Evolutionary conservation across 345 rosid genomes (phyloP), one percentile per base, ranked within the genome.

Genomic region (Balakata baccata): DNA sequence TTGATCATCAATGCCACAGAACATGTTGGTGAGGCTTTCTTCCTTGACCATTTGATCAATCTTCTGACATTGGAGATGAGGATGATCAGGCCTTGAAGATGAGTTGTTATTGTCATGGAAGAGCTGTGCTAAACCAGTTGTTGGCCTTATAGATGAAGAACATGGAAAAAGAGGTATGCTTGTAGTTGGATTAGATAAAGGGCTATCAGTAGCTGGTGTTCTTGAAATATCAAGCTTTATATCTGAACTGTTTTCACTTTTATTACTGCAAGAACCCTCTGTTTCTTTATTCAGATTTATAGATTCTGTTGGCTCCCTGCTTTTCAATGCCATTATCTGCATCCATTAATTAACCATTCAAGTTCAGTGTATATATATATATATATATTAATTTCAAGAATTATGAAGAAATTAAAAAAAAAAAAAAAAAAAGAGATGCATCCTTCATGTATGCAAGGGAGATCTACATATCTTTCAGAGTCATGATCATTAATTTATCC

Each of bases 231-330:
- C 98, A 37, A 91, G 80, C 78, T 88, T 93, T 45, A 90, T 83
- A 67, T 91, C 94, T n/a, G 96, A 90, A 76, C 97, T 91, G 85
- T 87, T 90, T 52, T 92, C 98, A 63, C 99, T 95, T 86, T 94
- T 85, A 81, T 91, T 92, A 75, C 99, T 93, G 80, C 93, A 87
- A 14, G 92, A 93, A 16, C 97, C 98, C 68, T 91, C 97, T 0
- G 98, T 95, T 78, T 95, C 99, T 83, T 93, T 95, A 80, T 92
- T 95, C 49, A 93, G 89, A 76, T 95, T 95, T 70, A 93, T 93
- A 5, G 94, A 89, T 54, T 93, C 97, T 7, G 92, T 85, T 52
- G 92, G 87, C 73, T 91, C 99, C 84, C 87, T 89, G 80, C 69
- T 86, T 83, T 91, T 95, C 77, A 95, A 82, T 76, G 94, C 88